A percentile compares a stretch with the other conserved stretches of the same genome.
These are phyloP conservation scores for Leccinum truebloodii DNA, from an alignment of 768 basidiomycete species.

Conservation along the genomic window DNA sequence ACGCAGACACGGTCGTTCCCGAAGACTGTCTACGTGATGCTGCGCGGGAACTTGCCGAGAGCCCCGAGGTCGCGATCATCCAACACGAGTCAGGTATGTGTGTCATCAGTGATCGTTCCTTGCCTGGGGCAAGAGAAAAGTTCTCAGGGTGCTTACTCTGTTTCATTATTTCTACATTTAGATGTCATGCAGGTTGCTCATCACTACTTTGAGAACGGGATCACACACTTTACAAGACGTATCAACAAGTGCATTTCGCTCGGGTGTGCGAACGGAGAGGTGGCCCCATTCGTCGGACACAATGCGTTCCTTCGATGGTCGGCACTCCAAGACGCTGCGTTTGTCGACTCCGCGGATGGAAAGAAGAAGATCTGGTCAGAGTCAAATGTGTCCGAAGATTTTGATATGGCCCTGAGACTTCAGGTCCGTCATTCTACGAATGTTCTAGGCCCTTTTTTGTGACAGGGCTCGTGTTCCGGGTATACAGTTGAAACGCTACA, in stretches of 20 bases:
- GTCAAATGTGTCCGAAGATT: conserved; percentile 67
- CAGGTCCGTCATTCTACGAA: conserved; percentile 35
- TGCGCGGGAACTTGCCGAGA: conserved; percentile 75
- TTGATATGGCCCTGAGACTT: conserved; percentile 62
- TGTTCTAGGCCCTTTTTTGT: not conserved
- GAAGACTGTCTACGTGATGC: conserved; percentile 92
- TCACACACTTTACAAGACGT: conserved; percentile 84
- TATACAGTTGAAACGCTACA: conserved; percentile 23
- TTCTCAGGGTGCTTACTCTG: conserved; percentile 1
- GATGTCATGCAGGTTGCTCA: conserved; percentile 91
- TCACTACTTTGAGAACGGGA: conserved; percentile 91
- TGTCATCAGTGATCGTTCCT: conserved; percentile 23
- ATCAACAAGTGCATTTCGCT: conserved; percentile 85
- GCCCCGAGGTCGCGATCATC: conserved; percentile 69
- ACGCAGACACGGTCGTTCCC: conserved; percentile 87
- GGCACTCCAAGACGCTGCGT: conserved; percentile 84
- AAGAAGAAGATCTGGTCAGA: conserved; percentile 78
- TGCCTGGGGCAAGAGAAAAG: not conserved
- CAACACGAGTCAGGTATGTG: conserved; percentile 83
- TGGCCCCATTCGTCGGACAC: conserved; percentile 79
- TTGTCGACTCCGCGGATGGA: conserved; percentile 51
- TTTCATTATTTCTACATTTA: conserved; percentile 18
- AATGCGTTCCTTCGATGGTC: conserved; percentile 91
- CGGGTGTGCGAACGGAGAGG: conserved; percentile 77
- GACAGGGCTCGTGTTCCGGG: not conserved